Base-by-base conservation (phyloP, 139 green algal genomes). In the Deuterostichococcus epilithicus region DNA sequence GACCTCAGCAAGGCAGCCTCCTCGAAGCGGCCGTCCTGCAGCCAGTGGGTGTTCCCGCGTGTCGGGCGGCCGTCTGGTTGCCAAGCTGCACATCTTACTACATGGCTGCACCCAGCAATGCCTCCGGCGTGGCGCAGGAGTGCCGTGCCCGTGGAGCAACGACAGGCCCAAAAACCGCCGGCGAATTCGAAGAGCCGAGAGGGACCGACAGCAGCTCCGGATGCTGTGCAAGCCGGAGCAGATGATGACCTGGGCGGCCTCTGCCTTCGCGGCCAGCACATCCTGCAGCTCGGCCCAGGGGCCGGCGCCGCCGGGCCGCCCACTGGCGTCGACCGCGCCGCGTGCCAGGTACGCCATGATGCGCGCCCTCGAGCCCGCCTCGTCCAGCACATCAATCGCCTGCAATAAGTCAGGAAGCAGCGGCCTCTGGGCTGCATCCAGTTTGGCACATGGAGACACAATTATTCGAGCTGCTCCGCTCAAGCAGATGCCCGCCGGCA, bases 321-420 rank as follows among this genome's bases (percentile, higher is more conserved):
- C 68, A 22, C 73, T 25, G 22, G 6, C 70, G 28, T 44, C 71
- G 44, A 39, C 45, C 25, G 69, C 73, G 26, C 42, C 84, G 58
- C 87, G 84, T 30, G 84, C 86, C 1, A 76, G 71, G 85, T 94
- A 94, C 0, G 90, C 87, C 1, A 77, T 75, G 73, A 99, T 98
- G 80, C 92, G 87, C 68, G 90, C 92, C 5, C 89, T 78, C 81
- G 82, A 93, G 42, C 94, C 96, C 15, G 96, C 96, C 88, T 99
- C 96, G 79, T 99, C 96, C 70, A 99, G 78, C n/a, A 99, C 78
- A 84, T 99, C 96, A 52, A 99, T 98, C 47, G 95, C 94, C 84
- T 87, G 71, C 0, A 22, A 0, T 36, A 13, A n/a, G n/a, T n/a
- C n/a, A n/a, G n/a, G n/a, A 63, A 28, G 42, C 42, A 52, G 42